Conservation (phyloP, 768 basidiomycete species). For the Collybiopsis luxurians region DNA sequence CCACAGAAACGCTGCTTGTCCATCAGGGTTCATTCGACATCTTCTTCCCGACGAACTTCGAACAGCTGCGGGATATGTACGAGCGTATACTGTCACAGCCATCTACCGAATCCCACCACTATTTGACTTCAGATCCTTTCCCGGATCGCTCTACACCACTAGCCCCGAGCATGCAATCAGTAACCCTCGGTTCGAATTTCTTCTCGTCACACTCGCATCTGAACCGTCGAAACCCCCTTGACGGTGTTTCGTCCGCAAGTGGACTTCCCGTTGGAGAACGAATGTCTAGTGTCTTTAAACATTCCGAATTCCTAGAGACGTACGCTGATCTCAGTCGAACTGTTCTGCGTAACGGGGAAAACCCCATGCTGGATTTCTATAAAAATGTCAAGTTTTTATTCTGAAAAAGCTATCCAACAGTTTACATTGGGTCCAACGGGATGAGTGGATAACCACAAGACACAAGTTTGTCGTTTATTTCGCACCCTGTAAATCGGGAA, state of each 20-base stretch:
- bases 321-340: slow-evolving; percentile 79
- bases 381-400: slow-evolving; percentile 94
- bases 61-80: slow-evolving; percentile 84
- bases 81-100: slow-evolving; percentile 74
- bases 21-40: slow-evolving; percentile 97
- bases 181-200: slow-evolving; percentile 58
- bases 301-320: slow-evolving; percentile 84
- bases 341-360: slow-evolving; percentile 74
- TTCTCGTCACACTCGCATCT: slow-evolving; percentile 70
- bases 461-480: too few relatives aligned
- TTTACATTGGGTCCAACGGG: background rate
- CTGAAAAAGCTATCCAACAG: slow-evolving; percentile 38
- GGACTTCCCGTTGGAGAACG: slow-evolving; percentile 79
- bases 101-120: slow-evolving; percentile 10
- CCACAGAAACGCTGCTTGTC: slow-evolving; percentile 88
- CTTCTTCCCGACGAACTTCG: slow-evolving; percentile 95
- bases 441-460: too few relatives aligned
- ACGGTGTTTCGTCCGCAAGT: slow-evolving; percentile 72
- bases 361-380: slow-evolving; percentile 87
- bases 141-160: slow-evolving; percentile 51
- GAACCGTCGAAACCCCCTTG: slow-evolving; percentile 59
- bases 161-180: slow-evolving; percentile 43
- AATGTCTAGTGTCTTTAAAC: slow-evolving; percentile 81
- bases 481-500: too few relatives aligned
- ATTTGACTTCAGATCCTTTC: slow-evolving; percentile 21